Conservation (phyloP, 805 yeast species). For the Candida jianshihensis region DNA sequence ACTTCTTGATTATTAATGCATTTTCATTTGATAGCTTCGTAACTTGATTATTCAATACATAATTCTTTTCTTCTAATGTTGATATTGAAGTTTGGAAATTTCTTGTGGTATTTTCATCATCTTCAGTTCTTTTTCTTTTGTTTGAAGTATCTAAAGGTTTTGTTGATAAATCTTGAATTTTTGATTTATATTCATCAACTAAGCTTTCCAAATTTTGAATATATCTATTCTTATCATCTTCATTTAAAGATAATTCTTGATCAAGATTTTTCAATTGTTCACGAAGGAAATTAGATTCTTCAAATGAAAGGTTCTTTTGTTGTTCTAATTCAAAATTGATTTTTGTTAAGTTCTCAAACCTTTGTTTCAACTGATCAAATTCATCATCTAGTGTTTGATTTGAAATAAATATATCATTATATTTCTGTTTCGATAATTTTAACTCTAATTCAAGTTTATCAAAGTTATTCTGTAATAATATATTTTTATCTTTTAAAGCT, state of each 20-base stretch:
- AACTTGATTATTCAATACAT: constrained; percentile 29
- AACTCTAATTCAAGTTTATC: constrained; percentile 21
- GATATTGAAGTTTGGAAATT: constrained; percentile 22
- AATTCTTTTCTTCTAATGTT: constrained; percentile 34
- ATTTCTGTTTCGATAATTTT: constrained; percentile 21
- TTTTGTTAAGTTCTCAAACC: constrained; percentile 23
- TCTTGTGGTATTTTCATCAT: constrained; percentile 16
- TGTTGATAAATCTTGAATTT: constrained; percentile 37
- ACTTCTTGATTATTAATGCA: constrained; percentile 29
- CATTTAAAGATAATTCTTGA: constrained; percentile 17
- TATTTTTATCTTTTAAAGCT: constrained; percentile 32
- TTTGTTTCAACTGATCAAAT: constrained; percentile 18
- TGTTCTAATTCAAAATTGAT: constrained; percentile 40
- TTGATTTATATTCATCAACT: constrained; percentile 49
- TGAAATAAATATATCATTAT: constrained; percentile 33
- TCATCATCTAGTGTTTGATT: constrained; percentile 25
- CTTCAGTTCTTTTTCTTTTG: constrained; percentile 23
- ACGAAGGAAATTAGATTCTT: constrained; percentile 53
- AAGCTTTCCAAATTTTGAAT: constrained; percentile 25
- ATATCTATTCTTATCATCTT: constrained; percentile 16
- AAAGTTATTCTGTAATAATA: constrained; percentile 27
- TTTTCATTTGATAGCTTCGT: constrained; percentile 31
- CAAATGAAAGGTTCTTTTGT: constrained; percentile 44
- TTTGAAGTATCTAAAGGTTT: constrained; percentile 25
- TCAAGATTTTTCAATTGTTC: constrained; percentile 48